Conservation (phyloP, 2,329 filamentous ascomycete genomes). For the Stachybotrys chartarum region DNA sequence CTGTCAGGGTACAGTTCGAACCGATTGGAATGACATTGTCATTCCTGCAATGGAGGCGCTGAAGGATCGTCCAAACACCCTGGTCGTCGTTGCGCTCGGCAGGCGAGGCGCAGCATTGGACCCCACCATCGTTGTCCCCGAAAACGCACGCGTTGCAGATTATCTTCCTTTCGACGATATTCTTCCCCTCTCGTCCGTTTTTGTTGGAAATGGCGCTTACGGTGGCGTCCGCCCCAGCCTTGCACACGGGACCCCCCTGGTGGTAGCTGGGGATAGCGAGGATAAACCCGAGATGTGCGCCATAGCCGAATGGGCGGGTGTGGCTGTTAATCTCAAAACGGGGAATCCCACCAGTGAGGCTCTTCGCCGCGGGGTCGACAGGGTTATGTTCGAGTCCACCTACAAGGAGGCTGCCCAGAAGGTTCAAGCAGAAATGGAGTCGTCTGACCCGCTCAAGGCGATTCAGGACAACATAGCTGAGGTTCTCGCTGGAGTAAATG, state of each 20-base stretch:
- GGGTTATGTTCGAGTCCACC: background rate
- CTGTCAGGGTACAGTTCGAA: background rate
- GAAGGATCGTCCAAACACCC: background rate
- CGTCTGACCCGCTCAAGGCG: background rate
- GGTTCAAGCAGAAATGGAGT: slow-evolving; percentile 1
- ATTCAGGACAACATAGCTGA: too few relatives aligned
- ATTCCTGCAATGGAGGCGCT: background rate
- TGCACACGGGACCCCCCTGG: background rate
- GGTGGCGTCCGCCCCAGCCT: background rate
- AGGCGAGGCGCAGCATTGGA: background rate
- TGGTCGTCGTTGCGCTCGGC: background rate
- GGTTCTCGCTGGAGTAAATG: too few relatives aligned
- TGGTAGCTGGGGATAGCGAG: background rate
- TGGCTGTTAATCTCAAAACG: background rate
- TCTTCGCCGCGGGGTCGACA: background rate
- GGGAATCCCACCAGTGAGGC: background rate
- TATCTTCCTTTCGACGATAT: slow-evolving; percentile 1
- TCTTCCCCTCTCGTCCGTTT: background rate
- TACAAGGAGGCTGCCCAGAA: background rate
- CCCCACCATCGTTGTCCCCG: background rate
- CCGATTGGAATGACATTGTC: background rate
- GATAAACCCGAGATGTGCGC: slow-evolving; percentile 1
- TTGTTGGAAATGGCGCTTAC: background rate
- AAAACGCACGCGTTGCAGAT: background rate
- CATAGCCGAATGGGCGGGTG: background rate